Evolutionary conservation across 495 filamentous ascomycete genomes (phyloP), one percentile per base, ranked within the genome.

Genomic region (Podospora pseudoanserina): DNA sequence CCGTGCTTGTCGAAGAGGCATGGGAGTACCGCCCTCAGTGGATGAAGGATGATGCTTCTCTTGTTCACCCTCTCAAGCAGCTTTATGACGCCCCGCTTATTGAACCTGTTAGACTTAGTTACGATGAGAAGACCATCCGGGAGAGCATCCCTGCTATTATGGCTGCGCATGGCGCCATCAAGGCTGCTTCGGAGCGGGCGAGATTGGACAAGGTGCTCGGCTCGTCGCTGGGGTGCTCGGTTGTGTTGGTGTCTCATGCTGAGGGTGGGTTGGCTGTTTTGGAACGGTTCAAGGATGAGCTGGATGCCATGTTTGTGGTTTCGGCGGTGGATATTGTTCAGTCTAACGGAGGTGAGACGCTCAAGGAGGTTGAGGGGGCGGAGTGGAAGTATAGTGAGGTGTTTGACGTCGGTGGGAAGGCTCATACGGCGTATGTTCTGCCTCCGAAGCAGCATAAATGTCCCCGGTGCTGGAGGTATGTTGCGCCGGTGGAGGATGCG

Each of bases 381-480:
- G 75, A 82, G 53, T 92, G 88, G 87, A 81, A 79, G 54, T 89
- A 86, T 68, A 75, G 73, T 27, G 79, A 83, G 26, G 77, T 82
- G 27, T 87, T 90, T 65, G 84, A 88, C 59, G 73, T 86, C 2
- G 78, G 72, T 54, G 84, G 82, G 23, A 63, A 74, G 2, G 78
- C 74, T 57, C 85, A 84, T 64, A 80, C 66, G 1, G 90, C 87
- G 15, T 78, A 87, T 75, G 89, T 97, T 13, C 79, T 87, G 54
- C 86, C 88, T n/a, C 88, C 93, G 0, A 81, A 81, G 67, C 80
- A 86, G 4, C 68, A 70, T 57, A 98, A 98, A 74, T 98, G 94
- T 72, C 83, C 86, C 3, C 85, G 94, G 58, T 97, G 95, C 80
- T 97, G 95, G 95, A 86, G 90, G 66, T 96, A 90, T 79, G 84